Conservation (phyloP, 768 basidiomycete genomes). For the Leucocoprinus birnbaumii region DNA sequence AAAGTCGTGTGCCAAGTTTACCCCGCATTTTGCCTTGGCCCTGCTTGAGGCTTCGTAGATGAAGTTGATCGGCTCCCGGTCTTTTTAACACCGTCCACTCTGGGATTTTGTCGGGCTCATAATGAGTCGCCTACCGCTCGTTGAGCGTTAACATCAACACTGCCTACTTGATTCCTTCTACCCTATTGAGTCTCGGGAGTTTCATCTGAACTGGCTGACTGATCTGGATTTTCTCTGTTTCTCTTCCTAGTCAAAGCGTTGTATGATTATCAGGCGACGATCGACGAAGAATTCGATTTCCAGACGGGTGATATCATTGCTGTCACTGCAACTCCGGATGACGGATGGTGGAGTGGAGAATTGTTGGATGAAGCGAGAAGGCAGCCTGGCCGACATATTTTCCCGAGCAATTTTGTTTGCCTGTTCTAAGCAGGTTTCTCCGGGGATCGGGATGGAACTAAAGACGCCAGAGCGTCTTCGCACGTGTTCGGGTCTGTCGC, state of each 20-base stretch:
- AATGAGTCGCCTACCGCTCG: too few relatives aligned
- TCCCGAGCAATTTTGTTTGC: constrained; percentile 88
- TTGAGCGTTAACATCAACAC: too few relatives aligned
- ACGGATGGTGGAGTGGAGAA: constrained; percentile 97
- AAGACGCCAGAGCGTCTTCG: too few relatives aligned
- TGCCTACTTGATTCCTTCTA: neutral
- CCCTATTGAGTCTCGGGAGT: neutral
- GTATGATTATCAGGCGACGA: constrained; percentile 82
- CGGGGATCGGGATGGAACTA: too few relatives aligned
- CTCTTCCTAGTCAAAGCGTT: constrained; percentile 72
- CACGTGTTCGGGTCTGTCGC: too few relatives aligned
- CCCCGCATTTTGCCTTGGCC: too few relatives aligned
- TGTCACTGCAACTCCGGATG: constrained; percentile 90
- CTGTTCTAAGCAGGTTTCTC: constrained; percentile 48
- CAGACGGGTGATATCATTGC: constrained; percentile 94
- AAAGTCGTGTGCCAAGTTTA: too few relatives aligned
- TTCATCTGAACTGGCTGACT: neutral
- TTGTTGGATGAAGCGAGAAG: constrained; percentile 74
- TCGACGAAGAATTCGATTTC: constrained; percentile 96
- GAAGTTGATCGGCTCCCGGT: too few relatives aligned
- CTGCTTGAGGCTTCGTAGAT: too few relatives aligned
- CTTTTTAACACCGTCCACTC: too few relatives aligned
- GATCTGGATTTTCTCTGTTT: constrained; percentile 7
- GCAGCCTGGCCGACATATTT: constrained; percentile 69
- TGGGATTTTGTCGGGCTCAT: too few relatives aligned